Evolutionary conservation across 768 basidiomycete species (phyloP).

Genomic region (Mycena kentingensis): DNA sequence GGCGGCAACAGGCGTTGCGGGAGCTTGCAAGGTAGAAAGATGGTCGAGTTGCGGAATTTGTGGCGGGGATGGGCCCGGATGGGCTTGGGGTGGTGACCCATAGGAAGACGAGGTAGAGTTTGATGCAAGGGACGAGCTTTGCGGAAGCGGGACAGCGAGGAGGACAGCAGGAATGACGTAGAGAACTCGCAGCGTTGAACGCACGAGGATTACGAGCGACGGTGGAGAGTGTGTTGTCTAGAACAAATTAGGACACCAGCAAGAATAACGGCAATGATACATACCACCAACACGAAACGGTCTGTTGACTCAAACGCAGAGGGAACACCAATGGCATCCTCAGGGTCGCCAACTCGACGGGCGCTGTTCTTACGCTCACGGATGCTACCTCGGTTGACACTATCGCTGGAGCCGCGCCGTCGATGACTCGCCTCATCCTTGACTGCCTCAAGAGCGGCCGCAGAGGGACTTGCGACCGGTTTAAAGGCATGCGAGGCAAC

Average conservation of each 20-base stretch:
- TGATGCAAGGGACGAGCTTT: constrained; percentile 1
- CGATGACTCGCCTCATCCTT: constrained; percentile 20
- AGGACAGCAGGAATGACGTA: constrained; percentile 22
- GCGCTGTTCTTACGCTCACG: constrained; percentile 11
- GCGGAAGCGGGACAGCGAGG: constrained; percentile 12
- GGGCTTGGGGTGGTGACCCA: constrained; percentile 12
- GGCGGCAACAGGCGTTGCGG: constrained; percentile 12
- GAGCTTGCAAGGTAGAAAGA: too few species aligned
- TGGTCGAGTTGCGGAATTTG: background rate
- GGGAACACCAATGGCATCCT: constrained; percentile 6
- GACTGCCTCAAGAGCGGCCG: constrained; percentile 23
- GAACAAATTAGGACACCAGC: background rate
- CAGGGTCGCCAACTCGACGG: background rate
- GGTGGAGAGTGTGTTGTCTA: constrained; percentile 19
- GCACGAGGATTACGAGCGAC: constrained; percentile 11
- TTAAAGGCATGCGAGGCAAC: background rate
- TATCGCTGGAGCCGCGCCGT: constrained; percentile 15
- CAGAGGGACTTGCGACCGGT: constrained; percentile 43
- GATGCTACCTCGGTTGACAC: constrained; percentile 17
- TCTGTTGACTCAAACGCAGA: constrained; percentile 11
- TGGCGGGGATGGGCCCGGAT: background rate
- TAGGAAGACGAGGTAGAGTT: constrained; percentile 6
- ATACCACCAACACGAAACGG: constrained; percentile 9
- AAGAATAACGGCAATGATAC: background rate
- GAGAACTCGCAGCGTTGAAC: constrained; percentile 5